Percentiles rank a stretch among this genome's conserved stretches.
phyloP scores from a whole-genome alignment of 352 stramenopile genomes.

The Phytophthora meadii region DNA sequence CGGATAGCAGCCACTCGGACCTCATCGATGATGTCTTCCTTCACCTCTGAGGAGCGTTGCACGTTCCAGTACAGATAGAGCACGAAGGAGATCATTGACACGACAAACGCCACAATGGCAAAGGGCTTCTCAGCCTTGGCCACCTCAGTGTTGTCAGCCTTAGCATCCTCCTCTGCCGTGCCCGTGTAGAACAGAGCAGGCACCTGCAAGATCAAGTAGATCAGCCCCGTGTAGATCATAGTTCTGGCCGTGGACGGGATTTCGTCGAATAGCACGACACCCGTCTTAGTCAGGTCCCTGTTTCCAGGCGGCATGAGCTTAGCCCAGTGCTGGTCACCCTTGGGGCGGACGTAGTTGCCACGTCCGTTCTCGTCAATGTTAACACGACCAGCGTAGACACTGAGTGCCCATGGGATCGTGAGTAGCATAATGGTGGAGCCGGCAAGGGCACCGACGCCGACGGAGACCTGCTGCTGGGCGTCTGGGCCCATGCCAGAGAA shows the following conservation, averaged over 20 bases:
- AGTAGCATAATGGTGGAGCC: slow-evolving; percentile 99
- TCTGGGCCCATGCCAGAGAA: slow-evolving; percentile 95
- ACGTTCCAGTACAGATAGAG: slow-evolving; percentile 94
- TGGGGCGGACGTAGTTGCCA: slow-evolving; percentile 87
- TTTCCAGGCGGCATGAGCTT: slow-evolving; percentile 88
- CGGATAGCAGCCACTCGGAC: slow-evolving; percentile 75
- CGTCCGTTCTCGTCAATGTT: slow-evolving; percentile 91
- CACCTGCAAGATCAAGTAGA: slow-evolving; percentile 97
- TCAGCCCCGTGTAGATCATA: slow-evolving; percentile 93
- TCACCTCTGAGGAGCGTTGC: slow-evolving; percentile 73
- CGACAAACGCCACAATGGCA: slow-evolving; percentile 87
- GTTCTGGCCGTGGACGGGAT: slow-evolving; percentile 91
- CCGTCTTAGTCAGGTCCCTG: slow-evolving; percentile 66
- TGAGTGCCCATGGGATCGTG: slow-evolving; percentile 97
- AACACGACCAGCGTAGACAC: slow-evolving; percentile 93
- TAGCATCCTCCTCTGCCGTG: slow-evolving; percentile 60
- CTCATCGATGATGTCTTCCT: slow-evolving; percentile 73
- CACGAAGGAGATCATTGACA: slow-evolving; percentile 92
- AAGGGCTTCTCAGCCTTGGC: slow-evolving; percentile 90
- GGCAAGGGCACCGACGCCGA: slow-evolving; percentile 98
- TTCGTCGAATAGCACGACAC: slow-evolving; percentile 85
- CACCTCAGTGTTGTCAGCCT: slow-evolving; percentile 71
- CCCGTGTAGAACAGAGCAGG: slow-evolving; percentile 92
- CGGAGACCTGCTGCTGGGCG: slow-evolving; percentile 94
- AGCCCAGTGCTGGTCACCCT: slow-evolving; percentile 78